These are phyloP conservation scores for Lipomyces spencermartinsiae DNA, from an alignment of 805 yeast genomes.

Conservation along the genomic window DNA sequence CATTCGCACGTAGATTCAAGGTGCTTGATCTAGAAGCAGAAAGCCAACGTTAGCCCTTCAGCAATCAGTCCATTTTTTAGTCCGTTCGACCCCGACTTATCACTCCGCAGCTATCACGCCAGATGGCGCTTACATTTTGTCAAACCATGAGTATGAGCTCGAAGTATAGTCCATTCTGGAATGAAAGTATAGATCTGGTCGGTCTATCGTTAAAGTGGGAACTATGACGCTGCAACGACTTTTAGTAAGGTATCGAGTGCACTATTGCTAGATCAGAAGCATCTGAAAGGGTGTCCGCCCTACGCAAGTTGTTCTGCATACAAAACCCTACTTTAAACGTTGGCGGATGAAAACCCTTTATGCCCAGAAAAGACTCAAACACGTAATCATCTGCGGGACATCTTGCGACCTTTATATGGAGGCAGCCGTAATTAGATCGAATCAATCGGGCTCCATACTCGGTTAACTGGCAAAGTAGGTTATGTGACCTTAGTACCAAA, in stretches of 20 bases:
- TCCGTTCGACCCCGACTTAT: too few species aligned
- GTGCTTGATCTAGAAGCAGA: slow-evolving; percentile 18
- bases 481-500: background rate
- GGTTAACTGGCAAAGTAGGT: background rate
- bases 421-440: background rate
- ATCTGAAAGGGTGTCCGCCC: too few species aligned
- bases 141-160: slow-evolving; percentile 20
- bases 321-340: background rate
- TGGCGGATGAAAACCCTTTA: background rate
- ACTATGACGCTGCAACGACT: too few species aligned
- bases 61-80: slow-evolving; percentile 4
- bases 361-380: background rate
- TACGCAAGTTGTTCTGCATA: background rate
- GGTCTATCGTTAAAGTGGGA: too few species aligned
- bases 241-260: too few species aligned
- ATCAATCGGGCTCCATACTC: background rate
- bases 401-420: background rate
- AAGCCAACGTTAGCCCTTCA: background rate
- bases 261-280: background rate
- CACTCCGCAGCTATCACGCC: background rate
- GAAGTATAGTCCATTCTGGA: slow-evolving; percentile 18
- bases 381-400: background rate
- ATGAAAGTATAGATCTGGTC: background rate
- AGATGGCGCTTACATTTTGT: slow-evolving; percentile 18
- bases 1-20: slow-evolving; percentile 17